Conservation (phyloP, 306 rosid species). For the Erythrophleum fordii region DNA sequence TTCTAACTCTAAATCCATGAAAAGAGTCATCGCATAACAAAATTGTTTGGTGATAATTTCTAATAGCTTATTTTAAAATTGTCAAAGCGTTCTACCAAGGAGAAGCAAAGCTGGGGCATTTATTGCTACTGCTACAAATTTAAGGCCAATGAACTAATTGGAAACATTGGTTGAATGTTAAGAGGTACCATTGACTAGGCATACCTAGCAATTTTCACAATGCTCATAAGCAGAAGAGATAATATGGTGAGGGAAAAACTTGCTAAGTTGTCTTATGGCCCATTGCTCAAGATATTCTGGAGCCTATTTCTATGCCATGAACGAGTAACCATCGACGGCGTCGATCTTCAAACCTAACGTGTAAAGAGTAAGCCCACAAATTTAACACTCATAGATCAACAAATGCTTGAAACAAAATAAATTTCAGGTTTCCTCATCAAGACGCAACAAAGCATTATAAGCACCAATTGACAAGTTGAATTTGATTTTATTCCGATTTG, state of each 20-base stretch:
- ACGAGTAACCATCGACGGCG: conserved; percentile 87
- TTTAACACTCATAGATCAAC: conserved; percentile 23
- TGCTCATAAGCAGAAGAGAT: conserved; percentile 94
- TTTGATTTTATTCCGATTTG: neutral
- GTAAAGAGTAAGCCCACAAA: conserved; percentile 24
- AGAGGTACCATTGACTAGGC: conserved; percentile 22
- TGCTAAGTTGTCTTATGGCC: conserved; percentile 53
- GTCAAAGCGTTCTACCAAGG: no score
- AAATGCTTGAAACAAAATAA: conserved; percentile 1
- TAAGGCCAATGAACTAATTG: neutral
- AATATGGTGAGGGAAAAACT: conserved; percentile 77
- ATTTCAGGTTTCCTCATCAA: neutral
- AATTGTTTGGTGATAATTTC: conserved; percentile 17
- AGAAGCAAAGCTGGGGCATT: no score
- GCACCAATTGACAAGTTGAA: conserved; percentile 15
- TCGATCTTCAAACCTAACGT: conserved; percentile 68
- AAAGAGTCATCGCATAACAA: neutral
- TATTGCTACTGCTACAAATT: conserved; percentile 7
- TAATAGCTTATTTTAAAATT: no score
- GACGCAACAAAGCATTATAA: conserved; percentile 22
- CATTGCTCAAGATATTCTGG: conserved; percentile 71
- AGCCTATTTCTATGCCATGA: conserved; percentile 88
- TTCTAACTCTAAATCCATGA: conserved; percentile 8
- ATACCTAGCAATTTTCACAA: conserved; percentile 83
- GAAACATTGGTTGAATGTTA: conserved; percentile 1